phyloP scores from a whole-genome alignment of 2,329 filamentous ascomycete genomes.

The Cephalotrichum gorgonifer region DNA sequence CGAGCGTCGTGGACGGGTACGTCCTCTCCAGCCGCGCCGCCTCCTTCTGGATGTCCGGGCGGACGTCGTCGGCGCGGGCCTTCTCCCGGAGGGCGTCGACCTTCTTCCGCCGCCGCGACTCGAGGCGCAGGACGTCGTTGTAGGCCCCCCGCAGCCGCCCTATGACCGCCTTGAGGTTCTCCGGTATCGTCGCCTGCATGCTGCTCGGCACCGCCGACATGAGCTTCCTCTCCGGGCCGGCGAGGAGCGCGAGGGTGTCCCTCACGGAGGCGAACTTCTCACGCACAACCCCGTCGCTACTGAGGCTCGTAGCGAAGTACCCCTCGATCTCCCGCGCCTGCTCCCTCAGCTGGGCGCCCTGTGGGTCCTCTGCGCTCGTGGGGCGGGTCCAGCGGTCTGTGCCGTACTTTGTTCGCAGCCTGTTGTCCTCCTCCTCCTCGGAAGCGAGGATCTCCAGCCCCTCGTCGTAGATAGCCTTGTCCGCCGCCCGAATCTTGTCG shows the following conservation, averaged over 20 bases:
- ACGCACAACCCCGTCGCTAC: constrained; percentile 52
- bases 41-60: constrained; percentile 71
- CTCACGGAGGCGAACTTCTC: constrained; percentile 72
- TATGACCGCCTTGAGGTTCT: constrained; percentile 70
- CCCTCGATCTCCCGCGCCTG: constrained; percentile 72
- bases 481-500: constrained; percentile 74
- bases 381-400: constrained; percentile 75
- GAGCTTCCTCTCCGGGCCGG: constrained; percentile 68
- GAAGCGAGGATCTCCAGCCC: constrained; percentile 66
- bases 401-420: constrained; percentile 66
- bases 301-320: constrained; percentile 61
- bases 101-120: constrained; percentile 69
- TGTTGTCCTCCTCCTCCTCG: constrained; percentile 76
- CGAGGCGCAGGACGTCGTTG: constrained; percentile 76
- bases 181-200: constrained; percentile 66
- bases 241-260: constrained; percentile 63
- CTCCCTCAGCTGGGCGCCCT: constrained; percentile 58
- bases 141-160: constrained; percentile 67
- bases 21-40: constrained; percentile 76
- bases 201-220: constrained; percentile 87
- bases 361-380: constrained; percentile 58
- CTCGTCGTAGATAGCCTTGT: constrained; percentile 71
- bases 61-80: constrained; percentile 79
- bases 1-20: constrained; percentile 74
- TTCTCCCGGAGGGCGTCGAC: constrained; percentile 72